phyloP scores from a whole-genome alignment of 139 green algal species.

The Tetraselmis chui region DNA sequence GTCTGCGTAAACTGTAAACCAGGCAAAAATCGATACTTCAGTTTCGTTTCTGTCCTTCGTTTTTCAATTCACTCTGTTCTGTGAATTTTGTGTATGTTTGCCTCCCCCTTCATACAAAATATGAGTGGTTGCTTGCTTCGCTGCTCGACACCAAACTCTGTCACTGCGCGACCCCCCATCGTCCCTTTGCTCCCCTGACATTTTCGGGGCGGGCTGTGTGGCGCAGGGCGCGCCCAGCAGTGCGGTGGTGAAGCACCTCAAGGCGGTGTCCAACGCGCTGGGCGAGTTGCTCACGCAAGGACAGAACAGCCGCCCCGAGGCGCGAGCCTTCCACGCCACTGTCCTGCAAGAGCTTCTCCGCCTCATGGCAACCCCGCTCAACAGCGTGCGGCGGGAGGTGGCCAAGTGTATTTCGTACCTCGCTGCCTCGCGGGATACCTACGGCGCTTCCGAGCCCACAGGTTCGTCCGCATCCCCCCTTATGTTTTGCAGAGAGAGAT shows the following conservation, averaged over 20 bases:
- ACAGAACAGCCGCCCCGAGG: not conserved
- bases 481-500: no score
- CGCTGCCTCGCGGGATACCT: no score
- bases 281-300: conserved; percentile 18
- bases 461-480: no score
- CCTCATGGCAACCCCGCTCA: conserved; percentile 6
- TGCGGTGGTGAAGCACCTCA: conserved; percentile 18
- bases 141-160: not conserved
- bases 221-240: conserved; percentile 11
- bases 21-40: no score
- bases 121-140: not conserved
- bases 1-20: no score
- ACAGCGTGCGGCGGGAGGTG: conserved; percentile 11
- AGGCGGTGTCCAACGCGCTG: conserved; percentile 1
- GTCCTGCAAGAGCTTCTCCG: conserved; percentile 38
- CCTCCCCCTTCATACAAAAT: not conserved
- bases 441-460: no score
- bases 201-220: not conserved
- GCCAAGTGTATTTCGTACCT: conserved; percentile 7
- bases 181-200: not conserved
- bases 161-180: not conserved
- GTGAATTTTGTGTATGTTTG: not conserved
- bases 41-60: no score
- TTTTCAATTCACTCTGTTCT: no score
- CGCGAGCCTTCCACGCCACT: conserved; percentile 13